These are phyloP conservation scores for Daldinia sp. DNA, from an alignment of 2,329 filamentous ascomycete genomes.

Conservation along the genomic window DNA sequence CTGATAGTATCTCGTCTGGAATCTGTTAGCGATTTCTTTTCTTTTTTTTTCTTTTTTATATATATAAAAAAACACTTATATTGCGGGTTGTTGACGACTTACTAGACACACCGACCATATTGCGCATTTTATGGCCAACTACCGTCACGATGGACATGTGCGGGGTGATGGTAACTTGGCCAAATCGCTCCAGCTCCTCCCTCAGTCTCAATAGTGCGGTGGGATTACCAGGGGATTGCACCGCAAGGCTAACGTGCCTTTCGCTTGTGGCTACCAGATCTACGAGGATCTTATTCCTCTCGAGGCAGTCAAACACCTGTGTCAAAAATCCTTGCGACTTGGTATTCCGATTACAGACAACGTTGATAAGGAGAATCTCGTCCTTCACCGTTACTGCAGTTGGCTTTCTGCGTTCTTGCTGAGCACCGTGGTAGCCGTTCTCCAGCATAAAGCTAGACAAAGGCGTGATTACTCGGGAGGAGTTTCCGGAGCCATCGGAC, in stretches of 20 bases:
- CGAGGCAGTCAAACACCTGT: slow-evolving; percentile 43
- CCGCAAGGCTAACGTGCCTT: slow-evolving; percentile 44
- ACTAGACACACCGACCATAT: slow-evolving; percentile 45
- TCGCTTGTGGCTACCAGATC: slow-evolving; percentile 46
- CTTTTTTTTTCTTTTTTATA: too few relatives aligned
- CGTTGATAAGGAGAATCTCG: slow-evolving; percentile 43
- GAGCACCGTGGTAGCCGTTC: slow-evolving; percentile 43
- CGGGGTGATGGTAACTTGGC: slow-evolving; percentile 39
- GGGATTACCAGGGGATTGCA: slow-evolving; percentile 39
- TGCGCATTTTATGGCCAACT: slow-evolving; percentile 45
- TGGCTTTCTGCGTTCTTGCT: slow-evolving; percentile 42
- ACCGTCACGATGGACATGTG: slow-evolving; percentile 46
- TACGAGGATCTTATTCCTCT: slow-evolving; percentile 42
- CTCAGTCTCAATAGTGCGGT: slow-evolving; percentile 38
- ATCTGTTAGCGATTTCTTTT: slow-evolving; percentile 6
- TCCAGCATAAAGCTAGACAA: slow-evolving; percentile 44
- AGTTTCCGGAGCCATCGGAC: slow-evolving; percentile 9
- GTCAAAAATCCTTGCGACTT: slow-evolving; percentile 44
- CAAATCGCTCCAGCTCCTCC: slow-evolving; percentile 43
- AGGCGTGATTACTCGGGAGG: slow-evolving; percentile 24
- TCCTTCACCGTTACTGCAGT: slow-evolving; percentile 46
- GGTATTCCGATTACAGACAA: slow-evolving; percentile 44
- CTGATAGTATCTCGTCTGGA: slow-evolving; percentile 42
- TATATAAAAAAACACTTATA: too few relatives aligned
- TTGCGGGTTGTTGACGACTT: slow-evolving; percentile 10